Base-by-base conservation (phyloP, 179 eudicot genomes). In the Pouteria campechiana region DNA sequence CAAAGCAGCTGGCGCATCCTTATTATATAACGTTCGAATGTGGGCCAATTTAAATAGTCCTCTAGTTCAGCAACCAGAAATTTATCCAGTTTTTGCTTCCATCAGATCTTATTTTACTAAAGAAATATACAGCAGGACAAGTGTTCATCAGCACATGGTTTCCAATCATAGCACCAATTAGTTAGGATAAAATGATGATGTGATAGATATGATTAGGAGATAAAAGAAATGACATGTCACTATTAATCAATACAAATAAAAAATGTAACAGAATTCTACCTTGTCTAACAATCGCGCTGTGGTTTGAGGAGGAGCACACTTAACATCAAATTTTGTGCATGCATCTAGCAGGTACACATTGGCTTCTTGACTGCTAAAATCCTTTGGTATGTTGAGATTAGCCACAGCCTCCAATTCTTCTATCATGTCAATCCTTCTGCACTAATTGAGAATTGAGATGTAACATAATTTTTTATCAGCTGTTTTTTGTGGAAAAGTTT, bases 271-370 rank as follows among this genome's bases (percentile, higher is more conserved):
- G 17, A 34, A 27, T 42, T 59, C 64, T 71, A 87, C 99, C 52
- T 92, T 83, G 39, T 92, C 99, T 49, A 87, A 61, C 56, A 92
- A 58, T 22, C 96, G 74, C 33, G 99, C 50, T 35, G 93, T 80
- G 43, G 99, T 92, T 42, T 70, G 94, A n/a, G 96, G 99, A 6
- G 96, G 79, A 15, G 96, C 81, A 42, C 99, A 92, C 55, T 80
- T 92, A 44, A 92, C 68, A 25, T 83, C 89, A 69, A 57, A 80
- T 43, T 73, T 83, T 9, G 50, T 30, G 58, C 96, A 92, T 14
- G 89, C 86, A 60, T 78, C 89, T 18, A 55, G 69, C 63, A 92
- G 49, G 63, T 87, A 87, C 42, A 67, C 72, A 37, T 65, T 83
- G 28, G 93, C 58, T 61, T 79, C 93, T 54, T 79, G 79, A 32